Evolutionary conservation across 129 eudicot genomes (phyloP), one percentile per base, ranked within the genome.

Genomic region (Erigeron canadensis): DNA sequence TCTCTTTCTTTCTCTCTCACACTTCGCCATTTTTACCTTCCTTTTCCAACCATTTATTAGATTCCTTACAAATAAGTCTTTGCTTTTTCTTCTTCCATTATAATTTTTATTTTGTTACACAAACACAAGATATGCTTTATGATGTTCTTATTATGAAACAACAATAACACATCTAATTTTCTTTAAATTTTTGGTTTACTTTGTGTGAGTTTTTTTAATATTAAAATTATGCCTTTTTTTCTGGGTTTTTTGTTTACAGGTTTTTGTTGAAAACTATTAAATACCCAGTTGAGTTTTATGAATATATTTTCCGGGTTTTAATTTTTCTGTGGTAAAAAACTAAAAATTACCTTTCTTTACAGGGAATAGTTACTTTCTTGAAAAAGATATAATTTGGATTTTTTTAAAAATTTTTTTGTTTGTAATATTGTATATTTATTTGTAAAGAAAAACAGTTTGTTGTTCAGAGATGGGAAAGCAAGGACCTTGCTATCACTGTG

Each of bases 401-500:
- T 73, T 45, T 76, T 69, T 48, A 42, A 69, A 53, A 47, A 46
- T 12, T 42, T 80, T 22, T 41, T 13, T 48, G 70, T 18, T 44
- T 63, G 28, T 63, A 42, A 71, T 55, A 71, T 78, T 71, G 67
- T 53, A 74, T 77, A 69, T 23, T 71, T 62, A 43, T 62, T 21
- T 56, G 71, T 45, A 68, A 60, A 65, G 67, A 74, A 51, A 63
- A 66, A 63, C 37, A 73, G 74, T 69, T 50, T 74, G 51, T 55
- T 75, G 57, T 61, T 44, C 70, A 70, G 79, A 78, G 61, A 95
- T 95, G 97, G 97, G 97, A 80, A 91, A 91, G 88, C 97, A 90
- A 68, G 99, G 99, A 88, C 99, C 99, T 90, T 95, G 99, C 94
- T 82, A 79, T 88, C 99, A 95, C 97, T 95, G 99, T 95, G 99